Evolutionary conservation across 2,329 filamentous ascomycete species (phyloP).

Genomic region (Trichoderma asperellum): DNA sequence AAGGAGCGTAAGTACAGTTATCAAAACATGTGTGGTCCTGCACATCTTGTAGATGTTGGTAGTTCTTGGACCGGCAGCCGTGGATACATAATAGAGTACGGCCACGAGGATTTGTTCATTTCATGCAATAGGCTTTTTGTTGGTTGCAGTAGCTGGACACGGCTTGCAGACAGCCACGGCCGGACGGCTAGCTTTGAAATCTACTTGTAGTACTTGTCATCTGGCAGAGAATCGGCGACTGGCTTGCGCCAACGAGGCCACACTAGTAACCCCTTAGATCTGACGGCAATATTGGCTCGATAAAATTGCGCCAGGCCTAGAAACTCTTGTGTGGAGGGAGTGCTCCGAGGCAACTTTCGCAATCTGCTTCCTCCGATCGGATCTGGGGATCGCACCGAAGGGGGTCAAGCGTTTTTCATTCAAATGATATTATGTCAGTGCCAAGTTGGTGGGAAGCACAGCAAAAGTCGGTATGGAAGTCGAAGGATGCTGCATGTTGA

Average conservation of each 20-base stretch:
- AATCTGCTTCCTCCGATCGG: conserved; percentile 17
- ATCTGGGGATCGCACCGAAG: conserved; percentile 20
- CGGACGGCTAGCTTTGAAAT: background rate
- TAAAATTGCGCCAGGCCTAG: background rate
- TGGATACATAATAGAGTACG: background rate
- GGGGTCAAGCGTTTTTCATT: background rate
- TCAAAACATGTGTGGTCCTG: background rate
- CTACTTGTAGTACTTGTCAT: background rate
- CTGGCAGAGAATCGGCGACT: conserved; percentile 6
- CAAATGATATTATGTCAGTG: background rate
- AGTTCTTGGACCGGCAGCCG: background rate
- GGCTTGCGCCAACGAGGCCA: conserved; percentile 10
- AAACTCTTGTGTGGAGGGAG: conserved; percentile 8
- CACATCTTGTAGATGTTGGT: background rate
- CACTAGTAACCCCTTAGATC: conserved; percentile 19
- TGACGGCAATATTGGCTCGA: conserved; percentile 9
- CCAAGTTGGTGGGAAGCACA: conserved; percentile 16
- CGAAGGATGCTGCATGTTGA: background rate
- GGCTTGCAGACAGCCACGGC: background rate
- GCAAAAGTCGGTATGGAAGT: conserved; percentile 19
- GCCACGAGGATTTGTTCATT: background rate
- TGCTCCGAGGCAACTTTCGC: conserved; percentile 14
- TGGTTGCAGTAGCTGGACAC: background rate
- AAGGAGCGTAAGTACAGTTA: background rate
- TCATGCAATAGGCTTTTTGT: background rate